Evolutionary conservation across 2,329 filamentous ascomycete genomes (phyloP).

Genomic region (Thielaviopsis euricoi): DNA sequence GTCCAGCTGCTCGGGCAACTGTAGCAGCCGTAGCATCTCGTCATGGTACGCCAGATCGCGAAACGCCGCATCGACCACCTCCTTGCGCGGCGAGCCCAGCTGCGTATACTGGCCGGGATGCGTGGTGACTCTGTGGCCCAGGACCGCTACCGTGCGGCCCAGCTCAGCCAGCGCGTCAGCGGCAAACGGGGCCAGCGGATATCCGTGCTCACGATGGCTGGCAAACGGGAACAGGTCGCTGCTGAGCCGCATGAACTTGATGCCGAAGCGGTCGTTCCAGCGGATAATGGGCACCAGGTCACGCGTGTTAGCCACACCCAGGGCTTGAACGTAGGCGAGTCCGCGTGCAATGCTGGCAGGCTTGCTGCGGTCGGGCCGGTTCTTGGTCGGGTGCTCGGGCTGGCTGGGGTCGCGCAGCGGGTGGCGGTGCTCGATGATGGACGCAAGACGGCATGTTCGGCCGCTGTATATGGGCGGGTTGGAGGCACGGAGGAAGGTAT

Average conservation of each 20-base stretch:
- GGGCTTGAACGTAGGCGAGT: constrained; percentile 52
- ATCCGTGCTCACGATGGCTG: constrained; percentile 73
- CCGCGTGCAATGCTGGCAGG: constrained; percentile 51
- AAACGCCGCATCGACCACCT: constrained; percentile 60
- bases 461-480: constrained; percentile 81
- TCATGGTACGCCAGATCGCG: constrained; percentile 79
- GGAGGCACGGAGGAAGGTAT: constrained; percentile 72
- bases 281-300: constrained; percentile 74
- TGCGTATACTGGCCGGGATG: constrained; percentile 92
- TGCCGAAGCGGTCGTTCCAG: constrained; percentile 86
- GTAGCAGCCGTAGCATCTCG: constrained; percentile 64
- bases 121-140: constrained; percentile 73
- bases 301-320: constrained; percentile 67
- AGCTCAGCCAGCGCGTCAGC: constrained; percentile 59
- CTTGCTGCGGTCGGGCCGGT: constrained; percentile 61
- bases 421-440: constrained; percentile 77
- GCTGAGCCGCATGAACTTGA: constrained; percentile 81
- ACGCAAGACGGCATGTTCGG: constrained; percentile 77
- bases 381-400: constrained; percentile 70
- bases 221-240: constrained; percentile 97
- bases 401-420: constrained; percentile 59
- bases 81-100: constrained; percentile 61
- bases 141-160: constrained; percentile 57
- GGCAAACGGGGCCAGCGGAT: constrained; percentile 70
- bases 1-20: constrained; percentile 60